Evolutionary conservation across 2,329 filamentous ascomycete species (phyloP).

Genomic region (Neonectria coccinea): DNA sequence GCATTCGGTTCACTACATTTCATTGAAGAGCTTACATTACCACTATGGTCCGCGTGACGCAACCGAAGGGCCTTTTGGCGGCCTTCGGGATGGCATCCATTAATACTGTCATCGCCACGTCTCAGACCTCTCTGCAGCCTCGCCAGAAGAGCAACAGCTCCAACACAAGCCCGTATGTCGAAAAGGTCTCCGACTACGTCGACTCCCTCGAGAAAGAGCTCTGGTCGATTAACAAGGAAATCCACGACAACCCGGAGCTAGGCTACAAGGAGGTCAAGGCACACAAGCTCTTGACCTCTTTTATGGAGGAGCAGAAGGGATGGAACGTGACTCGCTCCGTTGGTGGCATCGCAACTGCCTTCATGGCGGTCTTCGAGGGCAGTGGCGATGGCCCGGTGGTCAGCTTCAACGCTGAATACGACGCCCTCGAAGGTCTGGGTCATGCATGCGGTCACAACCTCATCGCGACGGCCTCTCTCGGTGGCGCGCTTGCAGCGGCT

Average conservation of each 20-base stretch:
- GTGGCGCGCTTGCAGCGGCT: conserved; percentile 32
- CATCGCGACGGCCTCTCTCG: conserved; percentile 36
- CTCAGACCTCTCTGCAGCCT: neutral
- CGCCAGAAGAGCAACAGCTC: conserved; percentile 30
- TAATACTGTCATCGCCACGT: neutral
- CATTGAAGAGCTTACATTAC: neutral
- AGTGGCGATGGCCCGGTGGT: conserved; percentile 53
- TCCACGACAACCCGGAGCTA: conserved; percentile 59
- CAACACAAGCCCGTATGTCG: conserved; percentile 28
- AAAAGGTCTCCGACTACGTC: conserved; percentile 31
- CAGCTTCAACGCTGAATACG: conserved; percentile 57
- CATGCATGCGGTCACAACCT: conserved; percentile 41
- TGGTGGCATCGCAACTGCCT: conserved; percentile 58
- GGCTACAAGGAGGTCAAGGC: conserved; percentile 57
- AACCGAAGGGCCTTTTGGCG: conserved; percentile 21
- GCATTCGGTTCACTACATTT: too few species aligned
- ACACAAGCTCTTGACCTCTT: conserved; percentile 55
- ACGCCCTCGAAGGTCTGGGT: conserved; percentile 34
- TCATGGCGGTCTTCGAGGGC: conserved; percentile 56
- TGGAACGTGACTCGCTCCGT: conserved; percentile 56
- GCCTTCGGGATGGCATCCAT: conserved; percentile 20
- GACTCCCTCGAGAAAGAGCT: conserved; percentile 36
- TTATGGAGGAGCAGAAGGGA: conserved; percentile 49
- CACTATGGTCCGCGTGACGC: conserved; percentile 25
- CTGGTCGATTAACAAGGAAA: conserved; percentile 53